Evolutionary conservation across 352 stramenopile species (phyloP).

Genomic region (Phytophthora hybrid): DNA sequence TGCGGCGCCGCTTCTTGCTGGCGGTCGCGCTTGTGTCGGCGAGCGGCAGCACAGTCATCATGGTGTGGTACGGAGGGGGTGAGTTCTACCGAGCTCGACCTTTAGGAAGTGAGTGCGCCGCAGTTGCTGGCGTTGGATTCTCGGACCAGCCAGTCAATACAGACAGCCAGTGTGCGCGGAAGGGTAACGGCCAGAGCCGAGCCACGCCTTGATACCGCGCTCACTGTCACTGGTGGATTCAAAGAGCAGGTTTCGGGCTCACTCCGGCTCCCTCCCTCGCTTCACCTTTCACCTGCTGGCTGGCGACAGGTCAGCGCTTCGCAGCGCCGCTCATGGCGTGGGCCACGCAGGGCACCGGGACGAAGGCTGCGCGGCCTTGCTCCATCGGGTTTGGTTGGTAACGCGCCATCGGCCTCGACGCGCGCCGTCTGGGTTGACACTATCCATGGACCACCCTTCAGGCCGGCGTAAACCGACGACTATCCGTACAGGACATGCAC

Average conservation of each 20-base stretch:
- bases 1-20: conserved; percentile 74
- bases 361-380: neutral
- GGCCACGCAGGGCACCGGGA: neutral
- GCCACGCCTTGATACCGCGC: conserved; percentile 31
- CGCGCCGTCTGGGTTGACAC: conserved; percentile 4
- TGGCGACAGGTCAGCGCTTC: conserved; percentile 6
- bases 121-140: conserved; percentile 32
- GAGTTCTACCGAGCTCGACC: conserved; percentile 17
- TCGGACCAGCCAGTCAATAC: conserved; percentile 40
- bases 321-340: neutral
- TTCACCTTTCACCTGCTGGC: conserved; percentile 15
- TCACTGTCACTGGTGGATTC: conserved; percentile 37
- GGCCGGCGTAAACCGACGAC: conserved; percentile 20
- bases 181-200: conserved; percentile 35
- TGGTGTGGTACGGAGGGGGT: conserved; percentile 15
- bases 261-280: conserved; percentile 33
- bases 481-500: neutral
- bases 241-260: conserved; percentile 36
- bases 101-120: conserved; percentile 37
- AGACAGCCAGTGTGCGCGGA: conserved; percentile 35
- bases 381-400: conserved; percentile 1
- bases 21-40: conserved; percentile 37
- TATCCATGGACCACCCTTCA: neutral
- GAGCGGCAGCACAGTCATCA: conserved; percentile 59
- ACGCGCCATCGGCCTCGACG: neutral